Base-by-base conservation (phyloP, 2,329 filamentous ascomycete genomes). In the Ophiostoma fasciatum region DNA sequence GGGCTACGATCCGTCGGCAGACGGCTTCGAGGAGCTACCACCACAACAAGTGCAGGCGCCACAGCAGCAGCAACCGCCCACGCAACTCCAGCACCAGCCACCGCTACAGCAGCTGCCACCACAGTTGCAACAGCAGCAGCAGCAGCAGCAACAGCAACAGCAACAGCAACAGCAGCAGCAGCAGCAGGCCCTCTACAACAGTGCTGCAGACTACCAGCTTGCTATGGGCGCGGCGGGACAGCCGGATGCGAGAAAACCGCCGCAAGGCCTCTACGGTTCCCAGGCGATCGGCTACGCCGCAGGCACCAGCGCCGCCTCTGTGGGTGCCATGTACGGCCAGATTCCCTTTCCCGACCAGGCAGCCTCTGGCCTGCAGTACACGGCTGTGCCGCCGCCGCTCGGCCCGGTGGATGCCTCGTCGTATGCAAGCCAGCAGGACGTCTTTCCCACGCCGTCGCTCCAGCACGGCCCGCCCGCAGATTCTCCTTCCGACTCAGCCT, bases 1-100 rank as follows among this genome's bases (percentile, higher is more conserved):
- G 38, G 78, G 85, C 40, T 79, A 81, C 48, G 81, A 85, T 48
- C 74, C 76, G 35, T 67, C 58, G 32, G 67, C 55, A 7, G 61
- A 64, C 15, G 42, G 54, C 4, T 76, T 69, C 47, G 73, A 77
- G 56, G 39, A 55, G 58, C 64, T 14, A 28, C 4, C 13, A 15
- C 63, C 71, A 28, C 62, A 74, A 49, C 49, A 64, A 8, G 62
- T 70, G 53, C 60, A 64, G 36, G 63, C 66, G 21, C 43, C 22
- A 20, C 42, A 39, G 17, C 28, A 17, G 30, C 59, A 23, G 3
- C 30, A 30, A 12, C 21, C 9, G 10, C 28, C 51, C 12, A 38
- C 60, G 45, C 42, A 52, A 38, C 46, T 56, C 43, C 46, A 56
- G 30, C 57, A 64, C 30, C 57, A 59, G 14, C 57, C 11, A 28